Percentiles rank a stretch among this genome's conserved stretches.
Evolutionary conservation across 495 filamentous ascomycete genomes (phyloP).

Genomic region (Entonaema liquescens): DNA sequence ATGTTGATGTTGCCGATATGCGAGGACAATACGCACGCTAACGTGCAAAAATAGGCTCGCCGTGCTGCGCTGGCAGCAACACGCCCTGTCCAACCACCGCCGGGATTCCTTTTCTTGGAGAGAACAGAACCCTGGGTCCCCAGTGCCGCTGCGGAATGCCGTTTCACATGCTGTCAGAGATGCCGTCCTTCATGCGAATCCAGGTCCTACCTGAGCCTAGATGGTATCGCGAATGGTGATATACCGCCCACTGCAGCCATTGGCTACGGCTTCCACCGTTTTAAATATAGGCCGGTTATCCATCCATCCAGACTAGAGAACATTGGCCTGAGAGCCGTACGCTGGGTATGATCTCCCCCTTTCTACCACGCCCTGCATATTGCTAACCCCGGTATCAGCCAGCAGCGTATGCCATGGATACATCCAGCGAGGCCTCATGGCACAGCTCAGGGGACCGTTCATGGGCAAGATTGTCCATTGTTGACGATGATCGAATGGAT

Average conservation of each 20-base stretch:
- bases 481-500: not conserved
- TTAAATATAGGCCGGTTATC: constrained; percentile 42
- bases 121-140: constrained; percentile 52
- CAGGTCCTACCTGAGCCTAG: constrained; percentile 59
- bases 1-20: not conserved
- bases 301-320: constrained; percentile 46
- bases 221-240: constrained; percentile 57
- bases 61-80: constrained; percentile 1
- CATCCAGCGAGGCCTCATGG: not conserved
- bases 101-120: constrained; percentile 23
- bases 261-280: constrained; percentile 54
- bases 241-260: constrained; percentile 51
- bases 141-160: constrained; percentile 53
- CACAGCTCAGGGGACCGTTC: not conserved
- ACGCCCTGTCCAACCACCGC: constrained; percentile 1
- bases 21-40: not conserved
- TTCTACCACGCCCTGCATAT: not conserved
- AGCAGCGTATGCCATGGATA: constrained; percentile 4
- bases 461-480: not conserved
- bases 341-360: constrained; percentile 42
- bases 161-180: constrained; percentile 59
- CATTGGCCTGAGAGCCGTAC: constrained; percentile 49
- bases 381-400: constrained; percentile 25
- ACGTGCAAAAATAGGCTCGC: constrained; percentile 12
- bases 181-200: constrained; percentile 56